Conservation (phyloP, 2,329 filamentous ascomycete species). For the Simplicillium aogashimaense region DNA sequence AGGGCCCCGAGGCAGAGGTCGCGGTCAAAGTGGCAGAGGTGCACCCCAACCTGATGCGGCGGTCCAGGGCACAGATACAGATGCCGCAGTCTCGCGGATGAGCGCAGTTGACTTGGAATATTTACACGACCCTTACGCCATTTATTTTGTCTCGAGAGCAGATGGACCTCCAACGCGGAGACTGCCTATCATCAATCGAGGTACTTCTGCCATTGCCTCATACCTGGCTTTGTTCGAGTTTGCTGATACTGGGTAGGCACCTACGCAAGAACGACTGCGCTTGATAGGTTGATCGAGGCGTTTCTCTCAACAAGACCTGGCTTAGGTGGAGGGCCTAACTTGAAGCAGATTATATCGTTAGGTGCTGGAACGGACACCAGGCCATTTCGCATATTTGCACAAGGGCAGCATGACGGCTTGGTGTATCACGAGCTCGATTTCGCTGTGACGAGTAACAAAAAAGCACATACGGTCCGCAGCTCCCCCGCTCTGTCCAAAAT, state of each 20-base stretch:
- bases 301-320: constrained; percentile 47
- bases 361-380: constrained; percentile 92
- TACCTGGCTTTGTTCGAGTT: neutral
- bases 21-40: constrained; percentile 16
- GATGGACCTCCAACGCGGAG: constrained; percentile 47
- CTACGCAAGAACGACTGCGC: constrained; percentile 78
- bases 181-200: constrained; percentile 89
- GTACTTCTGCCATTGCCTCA: constrained; percentile 32
- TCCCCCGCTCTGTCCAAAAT: constrained; percentile 29
- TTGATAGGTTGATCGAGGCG: constrained; percentile 64
- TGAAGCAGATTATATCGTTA: constrained; percentile 77
- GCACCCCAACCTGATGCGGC: constrained; percentile 52
- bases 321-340: constrained; percentile 10
- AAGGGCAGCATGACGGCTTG: constrained; percentile 29
- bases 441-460: constrained; percentile 57
- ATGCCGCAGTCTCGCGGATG: constrained; percentile 79
- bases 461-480: constrained; percentile 44
- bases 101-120: constrained; percentile 85
- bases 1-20: constrained; percentile 22
- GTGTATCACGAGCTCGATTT: constrained; percentile 94
- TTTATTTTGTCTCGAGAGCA: constrained; percentile 48
- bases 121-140: constrained; percentile 70
- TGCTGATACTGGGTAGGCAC: constrained; percentile 51
- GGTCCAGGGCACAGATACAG: constrained; percentile 83
- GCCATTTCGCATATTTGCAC: constrained; percentile 62